Evolutionary conservation across 1,284 basidiomycete genomes (phyloP), one percentile per base, ranked within the genome.

Genomic region (Boletus calvinii): DNA sequence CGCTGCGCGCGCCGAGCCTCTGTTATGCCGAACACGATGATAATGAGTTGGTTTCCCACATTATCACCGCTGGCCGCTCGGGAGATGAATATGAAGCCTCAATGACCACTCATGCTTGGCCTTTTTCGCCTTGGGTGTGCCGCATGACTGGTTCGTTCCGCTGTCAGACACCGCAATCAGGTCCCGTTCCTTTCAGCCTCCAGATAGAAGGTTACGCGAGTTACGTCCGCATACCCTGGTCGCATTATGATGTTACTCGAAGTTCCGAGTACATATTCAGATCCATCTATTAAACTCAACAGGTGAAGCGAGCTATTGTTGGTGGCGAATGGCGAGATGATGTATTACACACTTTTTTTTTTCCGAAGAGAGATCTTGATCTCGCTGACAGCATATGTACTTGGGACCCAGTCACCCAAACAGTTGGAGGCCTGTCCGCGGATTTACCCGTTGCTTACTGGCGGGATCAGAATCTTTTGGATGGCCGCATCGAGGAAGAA

Each of bases 141-240:
- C 65, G 64, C 68, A 65, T 68, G 73, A 62, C 67, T 66, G 76
- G 81, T 72, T 83, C 81, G 81, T 83, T 83, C 82, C 74, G 80
- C 71, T 83, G 81, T 83, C 81, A 74, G 64, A 83, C 73, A 83
- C 67, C 32, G n/a, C 17, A 17, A 35, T n/a, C 34, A 22, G n/a
- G 18, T 32, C 37, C n/a, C 30, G 2, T 43, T 29, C n/a, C 26
- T 12, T 40, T 43, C 18, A 18, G 18, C 17, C 31, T 12, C n/a
- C 24, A 22, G 26, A 38, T 17, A n/a, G 34, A 26, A 5, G 5
- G 18, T 48, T 47, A 48, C 29, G 39, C 44, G 24, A 42, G 34
- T 64, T 62, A 48, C 31, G 54, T 56, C 38, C 39, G 24, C 13
- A 26, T 24, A 5, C 26, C 11, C 34, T 35, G 15, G 30, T 38